phyloP scores from a whole-genome alignment of 305 asterid genomes.

The Salvia sclarea region DNA sequence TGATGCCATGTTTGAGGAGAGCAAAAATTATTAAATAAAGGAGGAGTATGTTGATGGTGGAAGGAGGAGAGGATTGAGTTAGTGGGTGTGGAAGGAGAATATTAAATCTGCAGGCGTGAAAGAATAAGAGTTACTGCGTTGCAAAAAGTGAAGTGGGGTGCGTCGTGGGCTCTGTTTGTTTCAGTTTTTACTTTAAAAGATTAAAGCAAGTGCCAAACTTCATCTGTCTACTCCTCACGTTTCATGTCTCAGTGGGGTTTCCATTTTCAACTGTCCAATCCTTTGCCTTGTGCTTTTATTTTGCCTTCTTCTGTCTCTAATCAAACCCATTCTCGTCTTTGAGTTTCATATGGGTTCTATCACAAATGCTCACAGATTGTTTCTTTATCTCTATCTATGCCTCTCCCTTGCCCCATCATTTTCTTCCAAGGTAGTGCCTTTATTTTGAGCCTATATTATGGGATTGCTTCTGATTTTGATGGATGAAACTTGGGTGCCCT shows the following conservation, averaged over 20 bases:
- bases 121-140: slow-evolving; percentile 27
- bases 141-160: slow-evolving; percentile 31
- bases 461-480: slow-evolving; percentile 16
- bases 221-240: slow-evolving; percentile 39
- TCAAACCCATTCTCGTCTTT: slow-evolving; percentile 27
- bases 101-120: slow-evolving; percentile 30
- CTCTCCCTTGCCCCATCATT: slow-evolving; percentile 32
- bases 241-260: slow-evolving; percentile 35
- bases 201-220: slow-evolving; percentile 37
- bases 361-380: slow-evolving; percentile 19
- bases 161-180: slow-evolving; percentile 30
- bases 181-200: slow-evolving; percentile 30
- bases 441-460: background rate
- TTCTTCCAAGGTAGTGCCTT: slow-evolving; percentile 39
- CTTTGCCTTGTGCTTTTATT: background rate
- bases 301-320: slow-evolving; percentile 4
- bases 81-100: slow-evolving; percentile 18
- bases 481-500: slow-evolving; percentile 15
- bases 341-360: slow-evolving; percentile 32
- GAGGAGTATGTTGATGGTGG: slow-evolving; percentile 18
- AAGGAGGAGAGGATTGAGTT: background rate
- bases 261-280: slow-evolving; percentile 8
- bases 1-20: slow-evolving; percentile 31
- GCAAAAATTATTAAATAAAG: slow-evolving; percentile 4
- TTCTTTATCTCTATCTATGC: slow-evolving; percentile 19